phyloP scores from a whole-genome alignment of 139 green algal species.

The Chlorella vulgaris region DNA sequence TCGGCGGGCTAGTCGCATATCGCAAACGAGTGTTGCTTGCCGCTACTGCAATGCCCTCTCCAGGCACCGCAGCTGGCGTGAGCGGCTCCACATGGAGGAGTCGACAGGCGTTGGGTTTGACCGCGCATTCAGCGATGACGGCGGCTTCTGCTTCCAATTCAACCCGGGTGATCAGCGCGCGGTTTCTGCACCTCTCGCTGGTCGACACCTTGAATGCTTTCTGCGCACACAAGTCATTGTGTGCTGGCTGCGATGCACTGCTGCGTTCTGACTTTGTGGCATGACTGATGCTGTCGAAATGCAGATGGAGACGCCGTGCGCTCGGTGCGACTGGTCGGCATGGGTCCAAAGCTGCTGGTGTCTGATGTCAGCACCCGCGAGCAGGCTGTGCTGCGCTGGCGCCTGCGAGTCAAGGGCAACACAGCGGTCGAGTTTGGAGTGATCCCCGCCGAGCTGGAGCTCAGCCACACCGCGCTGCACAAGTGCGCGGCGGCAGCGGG shows the following conservation, averaged over 20 bases:
- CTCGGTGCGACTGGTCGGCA: conserved; percentile 60
- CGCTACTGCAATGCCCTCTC: background rate
- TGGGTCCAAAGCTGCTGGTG: conserved; percentile 76
- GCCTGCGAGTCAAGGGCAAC: conserved; percentile 65
- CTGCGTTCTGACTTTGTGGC: too few species aligned
- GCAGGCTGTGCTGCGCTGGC: conserved; percentile 61
- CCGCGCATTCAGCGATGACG: conserved; percentile 26
- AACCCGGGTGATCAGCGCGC: background rate
- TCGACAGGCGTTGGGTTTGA: conserved; percentile 49
- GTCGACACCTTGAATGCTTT: background rate
- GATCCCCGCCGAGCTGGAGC: conserved; percentile 44
- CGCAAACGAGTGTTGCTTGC: background rate
- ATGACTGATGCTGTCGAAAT: background rate
- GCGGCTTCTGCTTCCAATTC: conserved; percentile 37
- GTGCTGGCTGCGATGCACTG: background rate
- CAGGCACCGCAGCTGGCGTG: conserved; percentile 51
- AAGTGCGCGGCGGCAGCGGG: conserved; percentile 40
- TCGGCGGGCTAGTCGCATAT: too few species aligned
- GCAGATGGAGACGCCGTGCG: conserved; percentile 5
- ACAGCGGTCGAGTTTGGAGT: conserved; percentile 76
- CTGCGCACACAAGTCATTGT: background rate
- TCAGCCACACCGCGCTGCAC: conserved; percentile 49
- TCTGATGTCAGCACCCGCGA: conserved; percentile 62
- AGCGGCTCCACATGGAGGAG: conserved; percentile 59
- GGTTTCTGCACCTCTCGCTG: background rate